Evolutionary conservation across 257 asterid genomes (phyloP), one percentile per base, ranked within the genome.

Genomic region (Ballota nigra): DNA sequence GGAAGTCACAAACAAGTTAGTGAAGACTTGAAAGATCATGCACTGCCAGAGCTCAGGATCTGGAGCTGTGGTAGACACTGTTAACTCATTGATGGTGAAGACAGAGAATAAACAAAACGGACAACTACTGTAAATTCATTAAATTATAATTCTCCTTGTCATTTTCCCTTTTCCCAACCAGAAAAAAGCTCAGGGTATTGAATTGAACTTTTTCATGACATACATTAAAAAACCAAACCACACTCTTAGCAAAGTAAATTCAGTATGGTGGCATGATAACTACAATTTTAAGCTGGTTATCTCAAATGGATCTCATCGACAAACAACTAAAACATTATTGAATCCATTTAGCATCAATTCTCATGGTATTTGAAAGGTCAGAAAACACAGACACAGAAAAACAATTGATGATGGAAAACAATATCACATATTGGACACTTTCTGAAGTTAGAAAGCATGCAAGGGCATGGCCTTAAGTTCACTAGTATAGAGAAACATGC

Each of bases 201-300:
- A 68, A 33, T 20, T 33, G 20, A 38, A 43, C 56, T n/a, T 29
- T 68, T 63, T 19, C 61, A 38, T 61, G 66, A 12, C 38, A 38
- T 31, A 75, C 15, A 47, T 64, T 52, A 75, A 67, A 45, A 51
- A 34, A 60, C 43, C 57, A 61, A 68, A 51, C 19, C 33, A 36
- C 23, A 22, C 45, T 69, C 10, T 7, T 19, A 36, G n/a, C 66
- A 55, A 55, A 55, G 61, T 15, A 49, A 49, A 20, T 23, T 20
- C 33, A 55, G 3, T 20, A 4, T 10, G 31, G 61, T 5, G 45
- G 20, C n/a, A 18, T 4, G 31, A 5, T 10, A 28, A 20, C 68
- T 40, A 20, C 59, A 59, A 60, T 13, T 61, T 47, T 7, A 45
- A 20, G 53, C 52, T 49, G 29, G 31, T 7, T 12, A 16, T 18